A percentile compares a stretch with the other conserved stretches of the same genome.
Conservation (phyloP, 2,329 filamentous ascomycete species). For the Penicillium sp. region DNA sequence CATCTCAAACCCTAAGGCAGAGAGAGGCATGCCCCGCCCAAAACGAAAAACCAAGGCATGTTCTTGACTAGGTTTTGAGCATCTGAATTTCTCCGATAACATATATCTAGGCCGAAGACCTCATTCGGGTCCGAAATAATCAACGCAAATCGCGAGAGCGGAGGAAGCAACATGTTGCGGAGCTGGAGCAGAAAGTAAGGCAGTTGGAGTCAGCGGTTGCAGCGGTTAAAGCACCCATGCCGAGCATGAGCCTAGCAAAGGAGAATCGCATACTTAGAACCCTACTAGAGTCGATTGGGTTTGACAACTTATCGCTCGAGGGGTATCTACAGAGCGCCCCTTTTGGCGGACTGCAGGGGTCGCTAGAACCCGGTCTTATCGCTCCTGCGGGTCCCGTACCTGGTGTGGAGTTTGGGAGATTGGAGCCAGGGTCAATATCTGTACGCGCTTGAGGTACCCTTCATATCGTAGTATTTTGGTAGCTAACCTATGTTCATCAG, state of each 20-base stretch:
- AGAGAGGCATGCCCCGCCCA: slow-evolving; percentile 4
- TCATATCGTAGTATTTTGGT: too few species aligned
- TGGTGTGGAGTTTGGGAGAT: too few species aligned
- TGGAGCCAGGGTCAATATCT: too few species aligned
- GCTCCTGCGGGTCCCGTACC: not conserved
- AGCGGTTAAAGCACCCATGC: too few species aligned
- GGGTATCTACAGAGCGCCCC: not conserved
- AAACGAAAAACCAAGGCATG: slow-evolving; percentile 14
- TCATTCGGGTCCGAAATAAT: slow-evolving; percentile 8
- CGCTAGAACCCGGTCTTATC: not conserved
- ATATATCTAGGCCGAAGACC: slow-evolving; percentile 6
- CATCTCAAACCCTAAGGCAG: too few species aligned
- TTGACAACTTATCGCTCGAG: not conserved
- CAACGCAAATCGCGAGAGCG: slow-evolving; percentile 12
- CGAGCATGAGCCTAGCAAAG: too few species aligned
- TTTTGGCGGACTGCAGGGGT: not conserved
- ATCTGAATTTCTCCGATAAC: not conserved
- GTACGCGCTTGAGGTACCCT: too few species aligned
- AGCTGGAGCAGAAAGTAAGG: slow-evolving; percentile 3
- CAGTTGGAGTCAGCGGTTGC: slow-evolving; percentile 1
- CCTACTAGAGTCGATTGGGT: slow-evolving; percentile 5
- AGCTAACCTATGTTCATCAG: too few species aligned
- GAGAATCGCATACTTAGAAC: slow-evolving; percentile 5
- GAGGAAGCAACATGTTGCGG: slow-evolving; percentile 1
- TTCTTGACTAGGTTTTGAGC: not conserved